Conservation (phyloP, 2,329 filamentous ascomycete genomes). For the Hyphodiscus sp. region DNA sequence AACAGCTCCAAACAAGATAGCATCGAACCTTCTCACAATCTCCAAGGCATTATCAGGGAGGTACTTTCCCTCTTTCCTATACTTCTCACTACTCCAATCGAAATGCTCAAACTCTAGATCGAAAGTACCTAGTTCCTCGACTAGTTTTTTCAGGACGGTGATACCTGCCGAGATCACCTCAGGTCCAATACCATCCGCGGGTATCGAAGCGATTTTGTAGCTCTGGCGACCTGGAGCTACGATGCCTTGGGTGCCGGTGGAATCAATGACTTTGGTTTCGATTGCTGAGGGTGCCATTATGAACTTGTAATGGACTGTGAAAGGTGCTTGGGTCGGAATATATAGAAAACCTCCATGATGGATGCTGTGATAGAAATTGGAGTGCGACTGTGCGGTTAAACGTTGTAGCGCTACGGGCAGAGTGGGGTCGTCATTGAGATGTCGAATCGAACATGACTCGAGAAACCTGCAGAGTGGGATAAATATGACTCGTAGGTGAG, state of each 20-base stretch:
- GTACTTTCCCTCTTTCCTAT: conserved; percentile 52
- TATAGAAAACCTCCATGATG: not conserved
- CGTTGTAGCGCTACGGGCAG: not conserved
- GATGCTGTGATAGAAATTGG: not conserved
- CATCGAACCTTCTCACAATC: conserved; percentile 47
- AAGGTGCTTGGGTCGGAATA: too few species aligned
- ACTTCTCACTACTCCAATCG: conserved; percentile 53
- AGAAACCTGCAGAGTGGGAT: not conserved
- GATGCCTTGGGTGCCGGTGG: not conserved
- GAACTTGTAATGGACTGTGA: too few species aligned
- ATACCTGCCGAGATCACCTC: conserved; percentile 58
- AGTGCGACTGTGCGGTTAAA: not conserved
- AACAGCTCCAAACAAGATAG: conserved; percentile 55
- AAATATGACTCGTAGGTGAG: not conserved
- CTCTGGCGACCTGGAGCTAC: not conserved
- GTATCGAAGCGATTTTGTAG: conserved; percentile 53
- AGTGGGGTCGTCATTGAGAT: not conserved
- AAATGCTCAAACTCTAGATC: conserved; percentile 53
- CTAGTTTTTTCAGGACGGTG: conserved; percentile 50
- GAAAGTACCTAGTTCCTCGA: conserved; percentile 48
- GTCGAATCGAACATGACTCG: not conserved
- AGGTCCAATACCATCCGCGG: conserved; percentile 57
- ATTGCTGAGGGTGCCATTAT: not conserved
- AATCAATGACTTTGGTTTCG: not conserved
- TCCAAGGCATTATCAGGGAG: conserved; percentile 52